Conservation (phyloP, 441 rosid species). For the Sinapis alba region DNA sequence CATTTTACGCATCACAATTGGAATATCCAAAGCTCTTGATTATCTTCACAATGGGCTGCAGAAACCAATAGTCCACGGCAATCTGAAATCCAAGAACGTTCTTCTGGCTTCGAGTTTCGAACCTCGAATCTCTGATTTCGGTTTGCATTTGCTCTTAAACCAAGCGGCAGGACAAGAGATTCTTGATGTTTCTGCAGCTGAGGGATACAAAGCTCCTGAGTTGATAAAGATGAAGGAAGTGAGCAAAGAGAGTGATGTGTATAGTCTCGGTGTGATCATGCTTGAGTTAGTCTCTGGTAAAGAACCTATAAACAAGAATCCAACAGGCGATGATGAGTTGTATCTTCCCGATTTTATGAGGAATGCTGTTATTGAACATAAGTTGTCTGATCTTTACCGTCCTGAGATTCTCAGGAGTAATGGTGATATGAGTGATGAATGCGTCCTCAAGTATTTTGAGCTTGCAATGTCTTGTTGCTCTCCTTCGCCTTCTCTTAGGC, state of each 20-base stretch:
- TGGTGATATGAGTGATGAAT: constrained; percentile 53
- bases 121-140: constrained; percentile 70
- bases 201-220: constrained; percentile 94
- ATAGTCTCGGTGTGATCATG: constrained; percentile 74
- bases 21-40: constrained; percentile 71
- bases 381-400: constrained; percentile 66
- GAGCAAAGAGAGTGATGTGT: constrained; percentile 67
- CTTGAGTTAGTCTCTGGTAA: constrained; percentile 83
- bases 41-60: constrained; percentile 72
- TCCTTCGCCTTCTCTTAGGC: constrained; percentile 84
- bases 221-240: constrained; percentile 84
- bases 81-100: constrained; percentile 82
- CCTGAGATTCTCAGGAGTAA: constrained; percentile 55
- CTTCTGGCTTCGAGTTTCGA: constrained; percentile 56
- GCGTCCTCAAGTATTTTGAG: constrained; percentile 63
- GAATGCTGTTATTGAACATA: constrained; percentile 63
- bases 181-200: constrained; percentile 69
- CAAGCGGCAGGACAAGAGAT: constrained; percentile 68
- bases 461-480: constrained; percentile 90
- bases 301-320: constrained; percentile 65
- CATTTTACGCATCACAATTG: constrained; percentile 58
- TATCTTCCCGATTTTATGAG: constrained; percentile 66
- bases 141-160: constrained; percentile 74
- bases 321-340: constrained; percentile 58
- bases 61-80: constrained; percentile 73